A percentile compares a stretch with the other conserved stretches of the same genome.
phyloP scores from a whole-genome alignment of 768 basidiomycete genomes.

The Suillus paluster region DNA sequence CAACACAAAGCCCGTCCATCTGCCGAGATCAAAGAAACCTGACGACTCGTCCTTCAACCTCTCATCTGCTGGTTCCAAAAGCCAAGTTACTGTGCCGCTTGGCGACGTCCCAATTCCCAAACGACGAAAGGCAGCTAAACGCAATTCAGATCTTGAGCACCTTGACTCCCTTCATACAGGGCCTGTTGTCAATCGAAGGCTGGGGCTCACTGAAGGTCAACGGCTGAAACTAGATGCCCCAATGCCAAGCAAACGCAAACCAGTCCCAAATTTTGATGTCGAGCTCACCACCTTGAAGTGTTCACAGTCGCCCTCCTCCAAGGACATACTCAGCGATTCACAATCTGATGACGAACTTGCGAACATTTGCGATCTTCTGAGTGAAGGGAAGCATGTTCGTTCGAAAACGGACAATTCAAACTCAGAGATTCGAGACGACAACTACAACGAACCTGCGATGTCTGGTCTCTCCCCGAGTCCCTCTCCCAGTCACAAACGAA shows the following conservation, averaged over 20 bases:
- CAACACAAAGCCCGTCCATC: conserved; percentile 17
- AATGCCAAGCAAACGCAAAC: conserved; percentile 17
- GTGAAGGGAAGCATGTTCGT: conserved; percentile 34
- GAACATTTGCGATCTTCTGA: conserved; percentile 34
- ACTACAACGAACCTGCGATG: not conserved
- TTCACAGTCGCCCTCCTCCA: conserved; percentile 23
- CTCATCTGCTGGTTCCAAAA: conserved; percentile 1
- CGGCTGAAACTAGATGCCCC: conserved; percentile 47
- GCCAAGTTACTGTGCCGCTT: not conserved
- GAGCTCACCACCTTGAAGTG: conserved; percentile 44
- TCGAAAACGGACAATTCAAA: conserved; percentile 46
- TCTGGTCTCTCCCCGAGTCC: not conserved
- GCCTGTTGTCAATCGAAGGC: conserved; percentile 44
- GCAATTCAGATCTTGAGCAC: conserved; percentile 39
- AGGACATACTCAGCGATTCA: conserved; percentile 38
- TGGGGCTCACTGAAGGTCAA: conserved; percentile 43
- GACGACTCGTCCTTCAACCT: not conserved
- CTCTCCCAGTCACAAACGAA: not conserved
- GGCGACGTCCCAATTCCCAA: conserved; percentile 16
- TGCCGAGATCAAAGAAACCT: conserved; percentile 1
- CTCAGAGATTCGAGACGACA: conserved; percentile 42
- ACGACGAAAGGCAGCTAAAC: conserved; percentile 26
- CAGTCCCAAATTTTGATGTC: conserved; percentile 52
- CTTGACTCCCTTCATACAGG: conserved; percentile 49
- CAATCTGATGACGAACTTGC: conserved; percentile 45